These are phyloP conservation scores for Cladosporium sp. DNA, from an alignment of 2,329 filamentous ascomycete genomes.

Conservation along the genomic window DNA sequence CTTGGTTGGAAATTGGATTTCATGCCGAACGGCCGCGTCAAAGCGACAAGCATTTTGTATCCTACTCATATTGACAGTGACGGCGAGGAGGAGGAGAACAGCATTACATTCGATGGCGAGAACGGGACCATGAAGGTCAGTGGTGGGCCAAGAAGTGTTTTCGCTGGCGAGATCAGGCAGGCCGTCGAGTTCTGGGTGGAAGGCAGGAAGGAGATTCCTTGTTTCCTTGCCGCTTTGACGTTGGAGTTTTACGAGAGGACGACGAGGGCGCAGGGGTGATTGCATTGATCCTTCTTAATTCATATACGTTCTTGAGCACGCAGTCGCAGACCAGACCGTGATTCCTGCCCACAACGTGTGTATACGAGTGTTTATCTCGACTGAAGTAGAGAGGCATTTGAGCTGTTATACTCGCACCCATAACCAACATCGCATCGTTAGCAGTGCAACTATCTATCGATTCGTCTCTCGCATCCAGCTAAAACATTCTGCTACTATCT, in stretches of 20 bases:
- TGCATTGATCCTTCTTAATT: not conserved
- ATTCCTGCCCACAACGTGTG: no score
- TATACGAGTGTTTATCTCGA: no score
- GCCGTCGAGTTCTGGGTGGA: conserved; percentile 95
- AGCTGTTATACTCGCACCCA: no score
- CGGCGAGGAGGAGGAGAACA: conserved; percentile 53
- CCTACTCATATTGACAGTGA: conserved; percentile 40
- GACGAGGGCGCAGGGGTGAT: conserved; percentile 27
- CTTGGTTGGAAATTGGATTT: conserved; percentile 95
- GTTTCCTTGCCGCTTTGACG: conserved; percentile 85
- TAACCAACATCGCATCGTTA: no score
- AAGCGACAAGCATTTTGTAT: conserved; percentile 81
- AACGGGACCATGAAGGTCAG: conserved; percentile 97
- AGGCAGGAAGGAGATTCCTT: conserved; percentile 87
- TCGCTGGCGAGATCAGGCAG: conserved; percentile 78
- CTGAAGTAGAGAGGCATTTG: no score
- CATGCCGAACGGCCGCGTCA: conserved; percentile 93
- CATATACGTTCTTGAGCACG: no score
- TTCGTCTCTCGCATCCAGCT: no score
- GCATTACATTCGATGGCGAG: conserved; percentile 82
- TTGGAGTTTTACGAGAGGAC: conserved; percentile 84
- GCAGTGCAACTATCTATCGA: no score
- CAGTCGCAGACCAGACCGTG: no score
- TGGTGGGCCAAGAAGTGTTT: conserved; percentile 79
- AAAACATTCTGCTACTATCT: no score